A percentile compares a stretch with the other conserved stretches of the same genome.
Conservation (phyloP, 176 grass and related monocot genomes). For the Calamus simplicifolius region DNA sequence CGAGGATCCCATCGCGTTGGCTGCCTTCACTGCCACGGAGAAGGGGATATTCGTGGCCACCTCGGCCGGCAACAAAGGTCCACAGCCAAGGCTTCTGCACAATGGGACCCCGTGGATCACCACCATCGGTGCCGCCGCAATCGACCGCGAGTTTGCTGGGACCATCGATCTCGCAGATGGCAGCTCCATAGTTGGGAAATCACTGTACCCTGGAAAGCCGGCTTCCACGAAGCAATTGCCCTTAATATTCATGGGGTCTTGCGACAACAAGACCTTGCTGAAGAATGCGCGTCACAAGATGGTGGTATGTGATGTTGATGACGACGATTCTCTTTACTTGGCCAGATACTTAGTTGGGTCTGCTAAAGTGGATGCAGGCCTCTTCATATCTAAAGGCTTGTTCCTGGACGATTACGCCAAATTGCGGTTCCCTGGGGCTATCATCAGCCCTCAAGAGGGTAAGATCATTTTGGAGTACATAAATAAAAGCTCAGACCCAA, state of each 20-base stretch:
- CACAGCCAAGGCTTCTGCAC: neutral
- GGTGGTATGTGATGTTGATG: slow-evolving; percentile 27
- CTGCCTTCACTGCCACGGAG: slow-evolving; percentile 40
- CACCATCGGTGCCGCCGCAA: slow-evolving; percentile 45
- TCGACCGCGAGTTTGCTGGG: slow-evolving; percentile 36
- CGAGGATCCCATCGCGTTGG: slow-evolving; percentile 41
- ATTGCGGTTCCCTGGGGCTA: slow-evolving; percentile 32
- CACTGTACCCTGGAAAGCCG: slow-evolving; percentile 29
- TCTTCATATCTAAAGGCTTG: slow-evolving; percentile 38
- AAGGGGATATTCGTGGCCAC: slow-evolving; percentile 39
- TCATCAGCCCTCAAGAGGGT: slow-evolving; percentile 29
- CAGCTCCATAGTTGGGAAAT: slow-evolving; percentile 16
- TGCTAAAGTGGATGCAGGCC: slow-evolving; percentile 27
- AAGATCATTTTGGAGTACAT: slow-evolving; percentile 40
- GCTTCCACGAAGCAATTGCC: slow-evolving; percentile 21
- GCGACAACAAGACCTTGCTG: slow-evolving; percentile 17
- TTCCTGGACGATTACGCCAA: neutral
- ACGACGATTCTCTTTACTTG: neutral
- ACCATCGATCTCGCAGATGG: slow-evolving; percentile 25
- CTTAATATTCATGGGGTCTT: slow-evolving; percentile 28
- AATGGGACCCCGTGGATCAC: slow-evolving; percentile 64
- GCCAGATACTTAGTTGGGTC: neutral
- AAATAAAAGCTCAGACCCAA: slow-evolving; percentile 21
- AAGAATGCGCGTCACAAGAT: slow-evolving; percentile 10
- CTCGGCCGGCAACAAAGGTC: slow-evolving; percentile 31